Base-by-base conservation (phyloP, 2,329 filamentous ascomycete genomes). In the Fusarium transvaalense region DNA sequence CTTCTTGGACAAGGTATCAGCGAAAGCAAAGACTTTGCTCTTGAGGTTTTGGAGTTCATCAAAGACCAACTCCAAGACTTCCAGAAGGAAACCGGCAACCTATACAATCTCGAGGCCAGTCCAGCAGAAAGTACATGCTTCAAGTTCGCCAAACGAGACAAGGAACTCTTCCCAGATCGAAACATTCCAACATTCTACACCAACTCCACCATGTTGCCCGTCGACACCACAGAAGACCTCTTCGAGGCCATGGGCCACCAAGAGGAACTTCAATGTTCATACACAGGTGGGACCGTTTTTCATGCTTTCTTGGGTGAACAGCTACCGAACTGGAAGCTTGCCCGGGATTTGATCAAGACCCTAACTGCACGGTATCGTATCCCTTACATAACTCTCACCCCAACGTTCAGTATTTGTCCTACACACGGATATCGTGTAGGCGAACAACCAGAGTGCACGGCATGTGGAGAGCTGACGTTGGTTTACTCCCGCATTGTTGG, bases 111-210 rank as follows among this genome's bases (percentile, higher is more conserved):
- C 0, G 71, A 73, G 27, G 71, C 71, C 0, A 73, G 59, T 7
- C 71, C 71, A 0, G 71, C 71, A 4, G 71, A 73, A 21, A 73
- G 71, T 10, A 72, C 71, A 19, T 73, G 71, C 23, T 73, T 74
- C 39, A 73, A 73, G 12, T 65, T 73, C 17, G 71, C 71, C 5
- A 61, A 55, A 0, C 34, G 55, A 1, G 71, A 73, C 14, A 74
- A 66, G 5, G 56, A 69, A 1, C 57, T 73, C 0, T 73, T 74
- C 10, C 69, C 71, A 0, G 6, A 38, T 0, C 51, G 34, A 0
- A 1, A 47, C 0, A 72, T 74, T 10, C 71, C 71, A 0, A 66
- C 43, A 0, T 73, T 66, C 34, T 73, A 73, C 48, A 73, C 71
- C 10, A 73, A 73, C 43, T 73, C 71, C 0, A 73, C 71, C 1